Percentiles rank a stretch among this genome's conserved stretches.
These are phyloP conservation scores for Galerina marginata DNA, from an alignment of 768 basidiomycete genomes.

Conservation along the genomic window DNA sequence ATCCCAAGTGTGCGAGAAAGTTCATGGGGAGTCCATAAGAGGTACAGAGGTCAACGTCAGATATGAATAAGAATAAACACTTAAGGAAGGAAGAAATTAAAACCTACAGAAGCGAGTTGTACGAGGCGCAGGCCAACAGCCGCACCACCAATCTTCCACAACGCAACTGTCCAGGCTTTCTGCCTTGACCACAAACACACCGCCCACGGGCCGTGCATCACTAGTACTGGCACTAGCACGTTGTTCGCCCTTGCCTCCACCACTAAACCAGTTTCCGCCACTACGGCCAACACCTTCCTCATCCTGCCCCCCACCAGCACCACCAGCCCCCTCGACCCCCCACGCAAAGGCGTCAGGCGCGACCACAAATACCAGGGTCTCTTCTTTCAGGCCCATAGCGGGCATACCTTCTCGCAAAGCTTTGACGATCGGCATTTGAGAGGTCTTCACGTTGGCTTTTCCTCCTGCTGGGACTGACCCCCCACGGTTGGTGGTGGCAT, in stretches of 20 bases:
- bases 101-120: conserved; percentile 71
- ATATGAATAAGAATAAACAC: not conserved
- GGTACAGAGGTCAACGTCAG: not conserved
- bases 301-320: not conserved
- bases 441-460: conserved; percentile 7
- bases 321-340: conserved; percentile 18
- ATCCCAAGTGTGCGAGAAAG: conserved; percentile 75
- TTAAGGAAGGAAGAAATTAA: not conserved
- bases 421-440: conserved; percentile 46
- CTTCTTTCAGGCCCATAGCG: conserved; percentile 34
- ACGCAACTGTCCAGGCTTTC: conserved; percentile 70
- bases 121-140: conserved; percentile 75
- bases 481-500: not conserved
- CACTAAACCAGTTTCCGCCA: not conserved
- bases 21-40: conserved; percentile 71
- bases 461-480: not conserved
- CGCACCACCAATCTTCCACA: conserved; percentile 87
- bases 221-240: no score
- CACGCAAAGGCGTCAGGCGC: conserved; percentile 28
- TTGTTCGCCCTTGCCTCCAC: not conserved
- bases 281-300: not conserved
- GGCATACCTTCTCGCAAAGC: conserved; percentile 53
- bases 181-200: conserved; percentile 65
- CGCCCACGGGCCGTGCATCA: conserved; percentile 39
- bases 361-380: conserved; percentile 27